Percentiles rank a stretch among this genome's conserved stretches.
phyloP scores from a whole-genome alignment of 2,329 filamentous ascomycete genomes.

The Pleurostoma richardsiae region DNA sequence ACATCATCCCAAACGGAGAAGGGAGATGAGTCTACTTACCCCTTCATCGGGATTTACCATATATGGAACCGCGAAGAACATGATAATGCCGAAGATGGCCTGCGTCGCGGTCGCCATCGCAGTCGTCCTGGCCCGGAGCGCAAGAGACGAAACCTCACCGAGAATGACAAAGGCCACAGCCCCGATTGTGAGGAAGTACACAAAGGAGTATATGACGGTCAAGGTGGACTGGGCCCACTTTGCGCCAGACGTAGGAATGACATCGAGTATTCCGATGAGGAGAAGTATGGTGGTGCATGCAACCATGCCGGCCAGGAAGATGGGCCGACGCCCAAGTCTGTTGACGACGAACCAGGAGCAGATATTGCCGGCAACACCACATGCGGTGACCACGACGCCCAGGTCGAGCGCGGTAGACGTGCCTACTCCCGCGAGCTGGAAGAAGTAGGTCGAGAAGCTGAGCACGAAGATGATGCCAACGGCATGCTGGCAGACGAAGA shows the following conservation, averaged over 20 bases:
- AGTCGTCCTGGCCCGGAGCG: constrained; percentile 30
- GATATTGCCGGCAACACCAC: constrained; percentile 29
- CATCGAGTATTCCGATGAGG: constrained; percentile 32
- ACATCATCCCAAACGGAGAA: too few relatives aligned
- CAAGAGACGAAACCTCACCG: constrained; percentile 27
- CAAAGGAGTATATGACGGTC: constrained; percentile 29
- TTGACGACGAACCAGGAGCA: constrained; percentile 25
- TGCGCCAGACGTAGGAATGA: constrained; percentile 23
- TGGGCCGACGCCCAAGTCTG: constrained; percentile 22
- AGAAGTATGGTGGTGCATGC: constrained; percentile 22
- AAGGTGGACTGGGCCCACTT: constrained; percentile 27
- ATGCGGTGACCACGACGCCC: constrained; percentile 28
- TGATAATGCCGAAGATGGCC: constrained; percentile 29
- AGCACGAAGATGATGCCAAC: constrained; percentile 31
- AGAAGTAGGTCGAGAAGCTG: constrained; percentile 41
- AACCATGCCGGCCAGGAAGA: constrained; percentile 24
- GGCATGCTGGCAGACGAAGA: constrained; percentile 35
- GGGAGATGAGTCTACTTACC: background rate
- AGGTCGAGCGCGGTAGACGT: constrained; percentile 27
- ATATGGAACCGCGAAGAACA: constrained; percentile 32
- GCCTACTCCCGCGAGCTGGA: constrained; percentile 33
- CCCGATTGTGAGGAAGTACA: constrained; percentile 32
- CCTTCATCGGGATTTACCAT: constrained; percentile 30
- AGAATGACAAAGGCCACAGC: constrained; percentile 33
- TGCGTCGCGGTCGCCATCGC: constrained; percentile 31